Conservation (phyloP, 1,139 yeast species). For the Taphrina wiesneri region DNA sequence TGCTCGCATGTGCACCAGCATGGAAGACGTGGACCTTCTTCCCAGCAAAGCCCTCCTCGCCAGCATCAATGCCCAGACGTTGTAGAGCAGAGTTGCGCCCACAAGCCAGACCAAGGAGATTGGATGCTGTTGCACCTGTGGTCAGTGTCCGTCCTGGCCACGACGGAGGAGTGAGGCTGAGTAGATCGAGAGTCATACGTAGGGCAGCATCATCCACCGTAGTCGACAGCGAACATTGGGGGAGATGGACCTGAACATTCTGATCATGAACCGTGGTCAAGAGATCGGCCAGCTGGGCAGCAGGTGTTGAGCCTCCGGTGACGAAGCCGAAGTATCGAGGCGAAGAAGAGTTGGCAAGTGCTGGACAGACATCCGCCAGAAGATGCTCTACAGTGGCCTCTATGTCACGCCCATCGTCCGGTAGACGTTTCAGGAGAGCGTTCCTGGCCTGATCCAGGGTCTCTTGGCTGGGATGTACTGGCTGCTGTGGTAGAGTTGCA, state of each 20-base stretch:
- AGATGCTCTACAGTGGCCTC: neutral
- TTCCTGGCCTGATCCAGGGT: neutral
- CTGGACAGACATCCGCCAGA: constrained; percentile 10
- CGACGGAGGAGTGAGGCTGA: neutral
- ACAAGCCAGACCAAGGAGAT: constrained; percentile 19
- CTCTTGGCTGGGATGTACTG: constrained; percentile 1
- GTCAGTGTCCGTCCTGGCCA: constrained; percentile 21
- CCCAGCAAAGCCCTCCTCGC: constrained; percentile 5
- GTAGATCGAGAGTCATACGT: neutral
- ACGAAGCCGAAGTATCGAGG: constrained; percentile 16
- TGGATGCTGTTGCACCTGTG: constrained; percentile 15
- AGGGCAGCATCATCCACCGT: constrained; percentile 18
- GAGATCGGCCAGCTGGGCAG: constrained; percentile 18
- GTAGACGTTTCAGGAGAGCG: neutral
- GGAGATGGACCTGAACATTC: constrained; percentile 16
- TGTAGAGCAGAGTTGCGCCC: constrained; percentile 1
- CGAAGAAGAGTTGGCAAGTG: neutral
- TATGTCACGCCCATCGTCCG: neutral
- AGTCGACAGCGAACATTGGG: constrained; percentile 4
- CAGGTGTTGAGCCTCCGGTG: constrained; percentile 16
- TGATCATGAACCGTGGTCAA: constrained; percentile 6
- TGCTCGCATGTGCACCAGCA: constrained; percentile 14
- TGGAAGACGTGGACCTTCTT: neutral
- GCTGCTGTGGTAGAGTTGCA: neutral
- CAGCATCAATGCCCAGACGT: neutral